Conservation (phyloP, 2,329 filamentous ascomycete species). For the Huntiella bhutanensis region DNA sequence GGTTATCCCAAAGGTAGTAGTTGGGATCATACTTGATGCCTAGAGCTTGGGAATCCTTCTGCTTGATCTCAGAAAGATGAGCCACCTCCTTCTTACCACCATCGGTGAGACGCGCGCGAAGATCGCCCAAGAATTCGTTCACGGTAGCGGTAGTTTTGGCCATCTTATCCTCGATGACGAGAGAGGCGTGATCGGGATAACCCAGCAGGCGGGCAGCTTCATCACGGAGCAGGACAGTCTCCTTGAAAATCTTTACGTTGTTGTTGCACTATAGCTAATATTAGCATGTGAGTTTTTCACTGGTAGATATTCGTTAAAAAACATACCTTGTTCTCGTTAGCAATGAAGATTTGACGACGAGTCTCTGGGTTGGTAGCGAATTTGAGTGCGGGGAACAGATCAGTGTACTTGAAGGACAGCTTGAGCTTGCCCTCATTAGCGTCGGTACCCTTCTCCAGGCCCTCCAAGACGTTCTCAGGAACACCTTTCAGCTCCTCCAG, state of each 20-base stretch:
- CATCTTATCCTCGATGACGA: slow-evolving; percentile 71
- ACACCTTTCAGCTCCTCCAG: slow-evolving; percentile 56
- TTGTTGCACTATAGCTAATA: slow-evolving; percentile 32
- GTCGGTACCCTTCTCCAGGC: slow-evolving; percentile 51
- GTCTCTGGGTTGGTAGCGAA: slow-evolving; percentile 54
- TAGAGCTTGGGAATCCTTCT: slow-evolving; percentile 43
- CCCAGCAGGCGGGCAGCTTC: slow-evolving; percentile 60
- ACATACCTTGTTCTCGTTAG: slow-evolving; percentile 57
- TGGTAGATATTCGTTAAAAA: neutral
- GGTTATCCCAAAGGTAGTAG: slow-evolving; percentile 69
- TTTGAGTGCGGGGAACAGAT: slow-evolving; percentile 60
- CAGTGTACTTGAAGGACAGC: slow-evolving; percentile 68
- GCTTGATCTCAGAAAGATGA: slow-evolving; percentile 56
- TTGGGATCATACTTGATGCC: slow-evolving; percentile 40
- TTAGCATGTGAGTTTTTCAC: neutral
- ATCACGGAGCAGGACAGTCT: slow-evolving; percentile 56
- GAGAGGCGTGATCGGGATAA: slow-evolving; percentile 57
- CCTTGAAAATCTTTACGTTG: slow-evolving; percentile 56
- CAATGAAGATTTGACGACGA: slow-evolving; percentile 48
- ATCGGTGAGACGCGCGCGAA: slow-evolving; percentile 45
- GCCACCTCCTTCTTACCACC: slow-evolving; percentile 53
- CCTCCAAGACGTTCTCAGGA: slow-evolving; percentile 47
- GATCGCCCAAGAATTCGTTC: slow-evolving; percentile 51
- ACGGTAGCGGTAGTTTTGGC: slow-evolving; percentile 58
- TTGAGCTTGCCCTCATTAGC: slow-evolving; percentile 57